Base-by-base conservation (phyloP, 495 filamentous ascomycete species). In the Sporormia fimetaria region DNA sequence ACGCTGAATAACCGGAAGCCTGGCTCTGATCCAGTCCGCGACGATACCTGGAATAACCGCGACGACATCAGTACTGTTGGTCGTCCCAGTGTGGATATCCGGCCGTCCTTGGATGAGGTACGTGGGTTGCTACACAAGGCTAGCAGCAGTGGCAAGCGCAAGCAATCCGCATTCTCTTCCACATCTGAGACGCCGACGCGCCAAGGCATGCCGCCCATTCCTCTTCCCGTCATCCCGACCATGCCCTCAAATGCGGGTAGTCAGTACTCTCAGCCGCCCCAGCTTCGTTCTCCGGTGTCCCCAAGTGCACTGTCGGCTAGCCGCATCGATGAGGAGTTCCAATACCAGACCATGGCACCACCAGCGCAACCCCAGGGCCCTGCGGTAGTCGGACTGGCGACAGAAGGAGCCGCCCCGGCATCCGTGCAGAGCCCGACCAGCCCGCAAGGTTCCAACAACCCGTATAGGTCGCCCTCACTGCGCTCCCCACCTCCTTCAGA, bases 1-100 rank as follows among this genome's bases (percentile, higher is more conserved):
- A 54, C 58, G 3, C 56, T 71, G 21, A 70, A 69, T 45, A 48
- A 55, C 4, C 66, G 70, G 40, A 52, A 59, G 1, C 60, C 61
- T 1, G 58, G 58, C n/a, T 59, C 57, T 8, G 67, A 71, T 35
- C 39, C 55, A 4, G 50, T 55, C 24, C 58, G 63, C 18, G 59
- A 65, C 32, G 54, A 64, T 29, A 52, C 52, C 8, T 51, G 42
- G 30, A 59, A 62, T 34, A 37, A 44, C 20, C 45, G 43, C 25
- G 57, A 66, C 31, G 51, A 54, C 22, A 42, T 33, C 12, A 54
- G 51, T 37, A 52, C 50, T 20, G 27, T 56, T 18, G 55, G 52
- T 34, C 55, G 54, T 30, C 56, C 51, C 9, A 55, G 47, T 27
- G 47, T 26, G 11, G 51, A 55, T 16, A 28, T 14, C 12, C 46